phyloP scores from a whole-genome alignment of 2,329 filamentous ascomycete genomes.

The Laburnicola sp. region DNA sequence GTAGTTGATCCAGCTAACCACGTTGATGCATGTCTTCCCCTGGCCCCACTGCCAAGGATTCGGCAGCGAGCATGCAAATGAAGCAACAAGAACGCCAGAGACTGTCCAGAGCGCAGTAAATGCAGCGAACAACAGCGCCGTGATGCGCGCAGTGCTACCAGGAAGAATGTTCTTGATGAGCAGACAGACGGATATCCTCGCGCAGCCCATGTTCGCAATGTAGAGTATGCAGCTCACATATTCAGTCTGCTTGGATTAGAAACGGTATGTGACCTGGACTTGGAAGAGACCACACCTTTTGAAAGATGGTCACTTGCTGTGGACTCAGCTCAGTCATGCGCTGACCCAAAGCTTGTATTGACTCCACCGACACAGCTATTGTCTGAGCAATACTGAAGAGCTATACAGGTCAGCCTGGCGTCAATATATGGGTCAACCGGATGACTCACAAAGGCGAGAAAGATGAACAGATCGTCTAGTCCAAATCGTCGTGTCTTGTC shows the following conservation, averaged over 20 bases:
- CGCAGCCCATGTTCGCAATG: slow-evolving; percentile 36
- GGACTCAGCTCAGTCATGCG: slow-evolving; percentile 12
- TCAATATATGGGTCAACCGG: neutral
- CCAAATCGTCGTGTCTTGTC: slow-evolving; percentile 21
- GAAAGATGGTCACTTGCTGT: slow-evolving; percentile 17
- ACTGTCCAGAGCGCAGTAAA: slow-evolving; percentile 32
- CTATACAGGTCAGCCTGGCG: slow-evolving; percentile 16
- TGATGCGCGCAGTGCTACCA: slow-evolving; percentile 20
- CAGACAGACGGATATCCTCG: slow-evolving; percentile 30
- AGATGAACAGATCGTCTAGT: slow-evolving; percentile 30
- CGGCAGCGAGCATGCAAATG: slow-evolving; percentile 30
- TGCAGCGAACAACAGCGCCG: slow-evolving; percentile 20
- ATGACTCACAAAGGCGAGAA: slow-evolving; percentile 29
- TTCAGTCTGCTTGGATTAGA: slow-evolving; percentile 24
- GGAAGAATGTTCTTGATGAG: slow-evolving; percentile 30
- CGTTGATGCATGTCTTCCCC: slow-evolving; percentile 24
- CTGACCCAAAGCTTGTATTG: slow-evolving; percentile 25
- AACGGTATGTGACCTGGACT: neutral
- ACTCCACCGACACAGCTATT: slow-evolving; percentile 29
- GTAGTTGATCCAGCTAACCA: slow-evolving; percentile 33
- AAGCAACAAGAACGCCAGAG: slow-evolving; percentile 27
- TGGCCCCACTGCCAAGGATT: slow-evolving; percentile 22
- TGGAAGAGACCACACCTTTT: slow-evolving; percentile 23
- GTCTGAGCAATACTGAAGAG: slow-evolving; percentile 36
- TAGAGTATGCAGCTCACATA: slow-evolving; percentile 32